These are phyloP conservation scores for Zygotorulaspora chibaensis DNA, from an alignment of 805 yeast genomes.

Conservation along the genomic window DNA sequence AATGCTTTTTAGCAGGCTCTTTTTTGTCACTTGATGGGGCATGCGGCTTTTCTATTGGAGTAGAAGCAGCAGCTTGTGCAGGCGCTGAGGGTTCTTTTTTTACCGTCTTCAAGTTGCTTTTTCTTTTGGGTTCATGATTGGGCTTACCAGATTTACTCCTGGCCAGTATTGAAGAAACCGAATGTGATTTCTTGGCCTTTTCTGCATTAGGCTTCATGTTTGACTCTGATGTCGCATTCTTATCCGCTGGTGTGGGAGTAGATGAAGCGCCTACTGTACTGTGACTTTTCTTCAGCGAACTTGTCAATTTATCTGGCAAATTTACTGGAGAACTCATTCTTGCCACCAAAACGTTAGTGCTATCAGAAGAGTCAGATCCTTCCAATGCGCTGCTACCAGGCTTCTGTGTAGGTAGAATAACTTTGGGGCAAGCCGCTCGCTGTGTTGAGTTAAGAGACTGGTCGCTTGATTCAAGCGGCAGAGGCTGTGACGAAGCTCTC, in stretches of 20 bases:
- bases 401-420: slow-evolving; percentile 25
- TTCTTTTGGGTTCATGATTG: slow-evolving; percentile 4
- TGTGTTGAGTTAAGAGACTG: slow-evolving; percentile 4
- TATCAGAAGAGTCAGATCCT: slow-evolving; percentile 7
- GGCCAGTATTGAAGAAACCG: slow-evolving; percentile 7
- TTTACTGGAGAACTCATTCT: slow-evolving; percentile 24
- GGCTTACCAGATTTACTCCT: slow-evolving; percentile 5
- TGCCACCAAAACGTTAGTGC: slow-evolving; percentile 19
- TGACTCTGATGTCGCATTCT: background rate
- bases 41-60: background rate
- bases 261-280: slow-evolving; percentile 6
- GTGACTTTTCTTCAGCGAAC: slow-evolving; percentile 3
- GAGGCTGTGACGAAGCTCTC: background rate
- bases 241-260: slow-evolving; percentile 1
- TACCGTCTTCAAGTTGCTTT: background rate
- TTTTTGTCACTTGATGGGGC: background rate
- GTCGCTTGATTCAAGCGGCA: background rate
- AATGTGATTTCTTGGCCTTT: slow-evolving; percentile 9
- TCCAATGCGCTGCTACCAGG: slow-evolving; percentile 8
- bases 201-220: slow-evolving; percentile 5
- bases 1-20: background rate
- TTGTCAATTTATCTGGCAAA: slow-evolving; percentile 8
- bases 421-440: slow-evolving; percentile 15
- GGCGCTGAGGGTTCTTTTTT: slow-evolving; percentile 8
- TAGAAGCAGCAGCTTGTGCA: background rate